These are phyloP conservation scores for Myxozyma vanderwaltii DNA, from an alignment of 805 yeast species.

Conservation along the genomic window DNA sequence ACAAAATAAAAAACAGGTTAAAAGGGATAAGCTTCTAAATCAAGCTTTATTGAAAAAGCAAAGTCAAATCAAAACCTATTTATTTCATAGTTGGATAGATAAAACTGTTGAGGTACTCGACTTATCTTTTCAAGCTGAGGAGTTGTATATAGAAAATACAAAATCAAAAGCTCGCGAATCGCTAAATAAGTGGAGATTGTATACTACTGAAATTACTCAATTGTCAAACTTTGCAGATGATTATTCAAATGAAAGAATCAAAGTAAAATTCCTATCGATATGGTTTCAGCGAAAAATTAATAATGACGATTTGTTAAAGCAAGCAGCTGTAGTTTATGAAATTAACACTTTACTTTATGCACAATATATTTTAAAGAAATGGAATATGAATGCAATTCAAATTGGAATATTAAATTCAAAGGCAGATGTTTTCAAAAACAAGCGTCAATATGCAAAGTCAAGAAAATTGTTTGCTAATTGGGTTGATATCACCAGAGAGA, in stretches of 20 bases:
- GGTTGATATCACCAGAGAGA: slow-evolving; percentile 23
- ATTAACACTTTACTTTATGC: slow-evolving; percentile 24
- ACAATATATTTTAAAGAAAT: slow-evolving; percentile 19
- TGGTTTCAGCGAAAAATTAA: slow-evolving; percentile 5
- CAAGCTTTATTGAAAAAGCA: background rate
- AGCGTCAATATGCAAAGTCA: background rate
- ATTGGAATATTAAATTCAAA: slow-evolving; percentile 19
- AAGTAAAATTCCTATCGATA: background rate
- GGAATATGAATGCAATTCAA: slow-evolving; percentile 26
- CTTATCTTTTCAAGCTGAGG: slow-evolving; percentile 7
- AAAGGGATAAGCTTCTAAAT: slow-evolving; percentile 1
- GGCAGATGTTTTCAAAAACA: slow-evolving; percentile 22
- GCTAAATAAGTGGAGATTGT: slow-evolving; percentile 1
- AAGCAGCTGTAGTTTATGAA: slow-evolving; percentile 19
- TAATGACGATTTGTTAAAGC: background rate
- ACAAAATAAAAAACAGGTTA: background rate
- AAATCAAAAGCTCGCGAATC: background rate
- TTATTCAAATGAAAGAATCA: background rate
- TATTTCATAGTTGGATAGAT: slow-evolving; percentile 13
- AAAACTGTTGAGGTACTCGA: slow-evolving; percentile 9
- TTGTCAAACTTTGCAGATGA: background rate
- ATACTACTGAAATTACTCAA: background rate
- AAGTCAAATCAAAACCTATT: background rate
- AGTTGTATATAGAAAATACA: background rate
- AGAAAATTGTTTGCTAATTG: slow-evolving; percentile 19